Conservation (phyloP, 805 yeast genomes). For the Metschnikowia kofuensis region DNA sequence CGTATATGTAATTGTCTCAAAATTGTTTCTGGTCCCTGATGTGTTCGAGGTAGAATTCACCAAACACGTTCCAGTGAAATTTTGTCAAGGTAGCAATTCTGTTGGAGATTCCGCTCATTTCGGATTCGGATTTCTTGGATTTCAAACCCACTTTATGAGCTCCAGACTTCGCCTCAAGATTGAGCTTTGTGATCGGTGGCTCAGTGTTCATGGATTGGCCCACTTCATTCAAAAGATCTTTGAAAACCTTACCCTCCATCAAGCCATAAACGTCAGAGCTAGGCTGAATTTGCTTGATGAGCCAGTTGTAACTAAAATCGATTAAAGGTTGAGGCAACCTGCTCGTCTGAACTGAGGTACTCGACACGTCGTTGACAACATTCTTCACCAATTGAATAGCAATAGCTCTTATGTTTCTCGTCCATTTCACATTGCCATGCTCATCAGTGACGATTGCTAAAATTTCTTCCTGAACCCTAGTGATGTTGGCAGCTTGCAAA, state of each 20-base stretch:
- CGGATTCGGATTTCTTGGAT: conserved; percentile 29
- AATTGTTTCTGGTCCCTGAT: conserved; percentile 6
- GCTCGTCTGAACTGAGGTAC: conserved; percentile 14
- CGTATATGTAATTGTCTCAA: not conserved
- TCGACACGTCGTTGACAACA: conserved; percentile 19
- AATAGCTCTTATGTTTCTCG: conserved; percentile 70
- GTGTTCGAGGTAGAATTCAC: conserved; percentile 56
- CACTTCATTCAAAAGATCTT: conserved; percentile 42
- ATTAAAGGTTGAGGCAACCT: conserved; percentile 39
- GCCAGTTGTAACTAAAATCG: conserved; percentile 73
- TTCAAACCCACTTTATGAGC: conserved; percentile 5
- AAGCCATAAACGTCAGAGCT: conserved; percentile 70
- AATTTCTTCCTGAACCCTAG: conserved; percentile 63
- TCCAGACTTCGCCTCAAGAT: conserved; percentile 5
- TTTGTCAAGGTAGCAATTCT: conserved; percentile 64
- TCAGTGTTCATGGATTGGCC: conserved; percentile 4
- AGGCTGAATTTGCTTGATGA: conserved; percentile 84
- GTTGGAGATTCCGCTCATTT: conserved; percentile 54
- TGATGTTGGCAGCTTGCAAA: conserved; percentile 35
- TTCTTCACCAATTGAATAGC: conserved; percentile 62
- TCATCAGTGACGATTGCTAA: conserved; percentile 80
- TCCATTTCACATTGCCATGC: conserved; percentile 88
- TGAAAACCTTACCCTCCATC: conserved; percentile 65
- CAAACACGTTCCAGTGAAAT: conserved; percentile 84
- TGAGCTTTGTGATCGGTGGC: not conserved